phyloP scores from a whole-genome alignment of 163 green algal species.

The Scenedesmus sp. region DNA sequence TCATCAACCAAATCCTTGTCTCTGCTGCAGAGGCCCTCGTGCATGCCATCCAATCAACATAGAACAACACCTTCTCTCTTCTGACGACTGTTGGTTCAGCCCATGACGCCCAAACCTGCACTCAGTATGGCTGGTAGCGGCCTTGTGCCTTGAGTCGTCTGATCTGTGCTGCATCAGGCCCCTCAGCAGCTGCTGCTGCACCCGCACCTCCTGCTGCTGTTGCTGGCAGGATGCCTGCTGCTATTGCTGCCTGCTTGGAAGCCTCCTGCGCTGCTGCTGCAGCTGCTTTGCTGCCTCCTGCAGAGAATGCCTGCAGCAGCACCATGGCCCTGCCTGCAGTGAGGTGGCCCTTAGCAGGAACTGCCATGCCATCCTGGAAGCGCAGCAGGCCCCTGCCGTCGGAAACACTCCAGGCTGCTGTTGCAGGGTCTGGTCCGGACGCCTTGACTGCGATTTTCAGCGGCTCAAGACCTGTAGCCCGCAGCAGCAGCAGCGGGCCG shows the following conservation, averaged over 20 bases:
- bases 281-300: constrained; percentile 26
- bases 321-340: constrained; percentile 47
- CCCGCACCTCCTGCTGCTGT: neutral
- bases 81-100: too few species aligned
- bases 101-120: too few species aligned
- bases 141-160: constrained; percentile 39
- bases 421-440: neutral
- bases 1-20: too few species aligned
- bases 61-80: too few species aligned
- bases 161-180: neutral
- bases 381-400: constrained; percentile 27
- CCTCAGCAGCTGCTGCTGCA: neutral
- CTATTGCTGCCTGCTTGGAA: constrained; percentile 31
- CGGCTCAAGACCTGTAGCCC: neutral
- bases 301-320: constrained; percentile 27
- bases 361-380: constrained; percentile 37
- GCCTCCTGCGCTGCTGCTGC: constrained; percentile 42
- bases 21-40: too few species aligned
- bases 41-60: too few species aligned
- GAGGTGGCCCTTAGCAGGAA: constrained; percentile 21
- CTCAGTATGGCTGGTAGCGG: constrained; percentile 31
- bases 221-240: constrained; percentile 33
- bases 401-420: constrained; percentile 37
- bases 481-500: neutral
- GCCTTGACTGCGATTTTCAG: constrained; percentile 36